Evolutionary conservation across 441 rosid genomes (phyloP).

Genomic region (Erysimum pusillum): DNA sequence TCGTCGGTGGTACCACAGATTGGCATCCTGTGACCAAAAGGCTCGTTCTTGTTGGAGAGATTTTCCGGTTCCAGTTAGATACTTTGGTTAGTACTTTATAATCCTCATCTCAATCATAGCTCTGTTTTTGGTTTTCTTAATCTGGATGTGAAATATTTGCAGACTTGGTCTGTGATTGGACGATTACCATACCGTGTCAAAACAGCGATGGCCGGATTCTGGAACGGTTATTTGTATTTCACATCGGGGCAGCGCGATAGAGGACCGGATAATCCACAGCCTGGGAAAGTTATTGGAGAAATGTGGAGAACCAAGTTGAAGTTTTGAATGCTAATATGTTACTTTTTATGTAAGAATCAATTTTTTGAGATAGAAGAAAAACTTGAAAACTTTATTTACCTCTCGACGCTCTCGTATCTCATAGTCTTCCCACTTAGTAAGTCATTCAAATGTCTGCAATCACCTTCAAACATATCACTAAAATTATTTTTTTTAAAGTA

Average conservation of each 20-base stretch:
- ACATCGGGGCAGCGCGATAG: slow-evolving; percentile 94
- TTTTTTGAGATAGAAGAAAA: too few species aligned
- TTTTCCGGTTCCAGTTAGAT: slow-evolving; percentile 70
- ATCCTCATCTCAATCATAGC: background rate
- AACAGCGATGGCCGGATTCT: slow-evolving; percentile 75
- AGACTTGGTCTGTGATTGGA: slow-evolving; percentile 91
- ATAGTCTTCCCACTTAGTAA: too few species aligned
- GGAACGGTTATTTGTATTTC: slow-evolving; percentile 87
- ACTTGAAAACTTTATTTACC: too few species aligned
- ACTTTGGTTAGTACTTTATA: slow-evolving; percentile 55
- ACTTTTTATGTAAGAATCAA: background rate
- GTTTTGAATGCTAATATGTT: slow-evolving; percentile 37
- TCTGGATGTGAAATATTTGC: slow-evolving; percentile 28
- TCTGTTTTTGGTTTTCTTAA: background rate
- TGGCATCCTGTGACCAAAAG: slow-evolving; percentile 85
- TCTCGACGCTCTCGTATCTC: too few species aligned
- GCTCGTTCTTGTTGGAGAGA: slow-evolving; percentile 86
- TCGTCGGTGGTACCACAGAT: slow-evolving; percentile 85
- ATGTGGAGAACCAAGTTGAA: slow-evolving; percentile 88
- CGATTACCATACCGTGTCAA: slow-evolving; percentile 83
- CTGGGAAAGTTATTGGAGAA: slow-evolving; percentile 78
- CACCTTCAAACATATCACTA: too few species aligned
- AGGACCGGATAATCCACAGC: slow-evolving; percentile 87
- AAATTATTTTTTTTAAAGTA: too few species aligned
- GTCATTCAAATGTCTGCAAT: too few species aligned